Percentiles rank a stretch among this genome's conserved stretches.
These are phyloP conservation scores for Neurospora sp. DNA, from an alignment of 495 filamentous ascomycete genomes.

Conservation along the genomic window DNA sequence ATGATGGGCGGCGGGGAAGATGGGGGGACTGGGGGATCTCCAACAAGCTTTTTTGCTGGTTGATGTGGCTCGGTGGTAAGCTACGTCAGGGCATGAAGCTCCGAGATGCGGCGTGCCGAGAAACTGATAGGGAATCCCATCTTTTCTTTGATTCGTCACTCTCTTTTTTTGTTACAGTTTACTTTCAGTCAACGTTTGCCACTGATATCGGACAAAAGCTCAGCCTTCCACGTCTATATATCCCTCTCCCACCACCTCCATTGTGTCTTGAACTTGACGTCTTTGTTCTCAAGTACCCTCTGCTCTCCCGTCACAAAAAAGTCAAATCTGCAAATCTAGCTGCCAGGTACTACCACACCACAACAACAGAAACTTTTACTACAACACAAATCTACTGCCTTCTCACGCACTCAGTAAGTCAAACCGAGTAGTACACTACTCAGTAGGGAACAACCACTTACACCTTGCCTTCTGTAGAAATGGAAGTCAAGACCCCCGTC, in stretches of 20 bases:
- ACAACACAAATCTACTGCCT: not conserved
- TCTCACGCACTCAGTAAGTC: not conserved
- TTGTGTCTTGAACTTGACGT: not conserved
- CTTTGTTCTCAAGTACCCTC: not conserved
- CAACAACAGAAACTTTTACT: not conserved
- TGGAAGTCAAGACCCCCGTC: not conserved
- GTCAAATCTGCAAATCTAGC: not conserved
- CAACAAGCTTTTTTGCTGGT: not conserved
- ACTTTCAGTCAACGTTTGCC: not conserved
- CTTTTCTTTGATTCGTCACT: not conserved
- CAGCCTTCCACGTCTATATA: not conserved
- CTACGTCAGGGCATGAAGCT: not conserved
- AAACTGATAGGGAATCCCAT: not conserved
- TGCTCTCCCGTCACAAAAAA: not conserved
- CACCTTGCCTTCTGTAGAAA: not conserved
- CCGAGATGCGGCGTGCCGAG: not conserved
- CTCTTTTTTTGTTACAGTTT: not conserved
- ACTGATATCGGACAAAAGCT: not conserved
- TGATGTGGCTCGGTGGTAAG: not conserved
- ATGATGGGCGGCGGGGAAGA: not conserved
- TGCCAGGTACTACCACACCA: not conserved
- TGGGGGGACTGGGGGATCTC: not conserved
- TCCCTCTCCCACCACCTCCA: not conserved
- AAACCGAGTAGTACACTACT: not conserved
- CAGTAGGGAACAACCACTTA: not conserved